Evolutionary conservation across 208 protist species (phyloP), one percentile per base, ranked within the genome.

Genomic region (Willaertia magna): DNA sequence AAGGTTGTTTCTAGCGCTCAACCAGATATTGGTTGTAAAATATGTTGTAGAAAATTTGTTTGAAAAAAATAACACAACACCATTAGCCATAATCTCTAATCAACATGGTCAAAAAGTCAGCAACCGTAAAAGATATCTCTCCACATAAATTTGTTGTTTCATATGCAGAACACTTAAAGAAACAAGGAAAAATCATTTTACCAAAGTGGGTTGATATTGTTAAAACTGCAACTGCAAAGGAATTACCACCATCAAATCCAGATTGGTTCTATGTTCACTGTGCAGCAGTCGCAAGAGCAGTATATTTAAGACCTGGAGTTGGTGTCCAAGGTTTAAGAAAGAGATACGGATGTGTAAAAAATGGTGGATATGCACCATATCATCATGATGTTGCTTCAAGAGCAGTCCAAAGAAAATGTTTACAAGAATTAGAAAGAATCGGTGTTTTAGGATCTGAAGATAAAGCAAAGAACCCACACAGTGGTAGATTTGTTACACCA

Each of bases 231-330:
- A 90, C 92, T 88, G 92, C 93, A 89, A 97, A 97, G 92, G 96
- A 99, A 91, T 93, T 97, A 82, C 93, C 95, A 86, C 97, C 97
- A 83, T 93, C 94, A 89, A 96, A 99, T 92, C 92, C 94, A 85
- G 97, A 99, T 93, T 99, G 97, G 97, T 99, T 97, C 92, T 99
- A 97, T 93, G 93, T 98, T 90, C 96, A 96, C 88, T 93, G 92
- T 88, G 97, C 97, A 82, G 93, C 97, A 76, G 93, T 99, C 44
- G 96, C 98, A 84, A 96, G 97, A 91, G 94, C 95, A 87, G 91
- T 99, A 85, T 98, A 98, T 93, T 86, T 98, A 44, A 94, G 95
- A 89, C 93, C 94, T 55, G 95, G 95, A 86, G 92, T 94, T 40
- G 96, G 97, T 89, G 96, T 98, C 88, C 96, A 93, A 78, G 92